Evolutionary conservation across 768 basidiomycete genomes (phyloP).

Genomic region (Kwoniella newhampshirensis): DNA sequence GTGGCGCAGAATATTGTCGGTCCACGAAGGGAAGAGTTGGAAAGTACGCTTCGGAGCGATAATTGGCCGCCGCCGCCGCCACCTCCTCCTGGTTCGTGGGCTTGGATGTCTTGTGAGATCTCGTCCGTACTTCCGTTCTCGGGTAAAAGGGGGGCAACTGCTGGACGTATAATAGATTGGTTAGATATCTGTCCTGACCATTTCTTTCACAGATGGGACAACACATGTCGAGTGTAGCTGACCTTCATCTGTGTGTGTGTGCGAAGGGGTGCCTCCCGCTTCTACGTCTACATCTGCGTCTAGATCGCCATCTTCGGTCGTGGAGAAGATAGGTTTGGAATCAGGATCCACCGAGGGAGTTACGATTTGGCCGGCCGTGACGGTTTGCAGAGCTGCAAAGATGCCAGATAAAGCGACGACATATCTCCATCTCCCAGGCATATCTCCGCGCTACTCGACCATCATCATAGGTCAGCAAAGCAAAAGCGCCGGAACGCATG

Average conservation of each 20-base stretch:
- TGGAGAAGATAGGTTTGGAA: neutral
- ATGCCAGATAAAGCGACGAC: conserved; percentile 45
- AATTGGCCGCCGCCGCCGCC: conserved; percentile 24
- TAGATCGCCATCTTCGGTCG: conserved; percentile 9
- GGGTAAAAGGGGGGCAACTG: conserved; percentile 26
- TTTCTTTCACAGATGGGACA: no score
- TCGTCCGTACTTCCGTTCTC: no score
- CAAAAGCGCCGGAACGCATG: neutral
- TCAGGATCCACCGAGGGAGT: neutral
- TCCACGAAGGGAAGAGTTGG: conserved; percentile 43
- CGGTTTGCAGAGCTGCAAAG: conserved; percentile 37
- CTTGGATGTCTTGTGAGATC: neutral
- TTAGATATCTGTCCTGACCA: conserved; percentile 1
- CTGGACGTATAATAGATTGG: conserved; percentile 4
- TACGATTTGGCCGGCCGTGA: conserved; percentile 4
- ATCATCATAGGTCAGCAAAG: neutral
- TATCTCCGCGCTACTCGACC: conserved; percentile 40
- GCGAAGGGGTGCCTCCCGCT: no score
- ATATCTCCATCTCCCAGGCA: conserved; percentile 47
- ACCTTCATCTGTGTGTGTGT: conserved; percentile 15
- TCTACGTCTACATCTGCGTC: conserved; percentile 14
- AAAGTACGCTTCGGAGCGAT: conserved; percentile 43
- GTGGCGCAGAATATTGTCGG: conserved; percentile 44
- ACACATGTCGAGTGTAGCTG: neutral
- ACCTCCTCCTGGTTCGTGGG: no score